Evolutionary conservation across 768 basidiomycete genomes (phyloP), one percentile per base, ranked within the genome.

Genomic region (Mrakia gelida): DNA sequence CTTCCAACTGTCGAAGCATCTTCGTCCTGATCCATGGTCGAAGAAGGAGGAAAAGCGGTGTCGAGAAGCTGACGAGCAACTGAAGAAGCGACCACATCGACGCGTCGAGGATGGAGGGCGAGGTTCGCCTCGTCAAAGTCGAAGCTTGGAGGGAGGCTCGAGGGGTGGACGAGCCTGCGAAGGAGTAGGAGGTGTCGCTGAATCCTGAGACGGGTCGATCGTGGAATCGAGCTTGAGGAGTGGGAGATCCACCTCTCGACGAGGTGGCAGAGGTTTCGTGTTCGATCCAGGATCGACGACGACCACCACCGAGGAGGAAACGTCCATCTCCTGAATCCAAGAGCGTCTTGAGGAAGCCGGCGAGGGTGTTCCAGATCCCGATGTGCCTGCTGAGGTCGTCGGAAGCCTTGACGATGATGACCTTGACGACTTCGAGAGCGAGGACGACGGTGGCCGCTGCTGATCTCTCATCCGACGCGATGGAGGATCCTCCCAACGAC

Each of bases 351-450:
- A 92, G 83, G 73, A 90, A 88, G 1, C 84, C 78, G 3, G 88
- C 88, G n/a, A 92, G 78, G n/a, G 89, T 86, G 28, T 85, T 83
- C 91, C 91, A 93, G 28, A 91, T 85, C 16, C 88, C 89, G 15
- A 90, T 81, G 49, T 86, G 83, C 0, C 84, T 83, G 3, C 89
- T 89, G 23, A 92, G 84, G 68, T 91, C 91, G 28, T 86, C 85
- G 70, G 88, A 88, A 0, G 88, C 91, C 26, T 90, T 88, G 68
- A 92, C 84, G 23, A 91, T 80, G 80, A 92, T 87, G 43, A 89
- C 84, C 81, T 92, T 92, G 80, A 92, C 84, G 23, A 90, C 86
- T 82, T 92, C 92, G 34, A 92, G 81, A 0, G 89, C 88, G 0
- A 89, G 85, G 71, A 89, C 85, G 16, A 86, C 75, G 23, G 81